A percentile compares a stretch with the other conserved stretches of the same genome.
Conservation (phyloP, 2,329 filamentous ascomycete species). For the Podosphaera xanthii region DNA sequence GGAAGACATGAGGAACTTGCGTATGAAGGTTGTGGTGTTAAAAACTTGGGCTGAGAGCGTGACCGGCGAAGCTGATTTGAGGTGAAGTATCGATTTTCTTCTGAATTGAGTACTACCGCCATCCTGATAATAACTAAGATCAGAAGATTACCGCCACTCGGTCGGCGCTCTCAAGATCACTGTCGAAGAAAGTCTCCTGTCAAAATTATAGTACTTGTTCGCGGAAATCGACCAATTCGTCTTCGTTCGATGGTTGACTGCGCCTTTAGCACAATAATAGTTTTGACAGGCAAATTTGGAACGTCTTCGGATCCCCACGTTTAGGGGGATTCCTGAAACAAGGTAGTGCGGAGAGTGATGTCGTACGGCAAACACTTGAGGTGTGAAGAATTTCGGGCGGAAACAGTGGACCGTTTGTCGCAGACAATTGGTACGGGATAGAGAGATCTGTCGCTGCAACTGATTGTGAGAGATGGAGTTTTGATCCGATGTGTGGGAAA, state of each 20-base stretch:
- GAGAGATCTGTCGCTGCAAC: no score
- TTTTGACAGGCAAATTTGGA: neutral
- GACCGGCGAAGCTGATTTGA: constrained; percentile 32
- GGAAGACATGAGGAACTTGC: constrained; percentile 25
- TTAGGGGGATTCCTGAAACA: neutral
- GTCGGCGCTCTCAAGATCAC: no score
- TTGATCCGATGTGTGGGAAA: neutral
- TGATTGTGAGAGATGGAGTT: neutral
- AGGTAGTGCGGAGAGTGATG: neutral
- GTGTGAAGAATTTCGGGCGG: neutral
- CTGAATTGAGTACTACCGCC: constrained; percentile 20
- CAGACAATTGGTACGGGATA: no score
- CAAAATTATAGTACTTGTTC: no score
- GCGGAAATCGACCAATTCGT: no score
- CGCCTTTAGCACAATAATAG: neutral
- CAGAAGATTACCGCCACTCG: neutral
- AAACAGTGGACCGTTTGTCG: no score
- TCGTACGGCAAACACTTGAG: neutral
- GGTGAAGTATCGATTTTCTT: constrained; percentile 34
- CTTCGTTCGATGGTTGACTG: no score
- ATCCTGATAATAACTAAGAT: constrained; percentile 5
- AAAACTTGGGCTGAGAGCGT: constrained; percentile 35
- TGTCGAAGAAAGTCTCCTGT: no score
- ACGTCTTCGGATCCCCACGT: neutral
- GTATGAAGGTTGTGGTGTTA: constrained; percentile 23